Percentiles rank a stretch among this genome's conserved stretches.
These are phyloP conservation scores for Cairneyella variabilis DNA, from an alignment of 495 filamentous ascomycete genomes.

Conservation along the genomic window DNA sequence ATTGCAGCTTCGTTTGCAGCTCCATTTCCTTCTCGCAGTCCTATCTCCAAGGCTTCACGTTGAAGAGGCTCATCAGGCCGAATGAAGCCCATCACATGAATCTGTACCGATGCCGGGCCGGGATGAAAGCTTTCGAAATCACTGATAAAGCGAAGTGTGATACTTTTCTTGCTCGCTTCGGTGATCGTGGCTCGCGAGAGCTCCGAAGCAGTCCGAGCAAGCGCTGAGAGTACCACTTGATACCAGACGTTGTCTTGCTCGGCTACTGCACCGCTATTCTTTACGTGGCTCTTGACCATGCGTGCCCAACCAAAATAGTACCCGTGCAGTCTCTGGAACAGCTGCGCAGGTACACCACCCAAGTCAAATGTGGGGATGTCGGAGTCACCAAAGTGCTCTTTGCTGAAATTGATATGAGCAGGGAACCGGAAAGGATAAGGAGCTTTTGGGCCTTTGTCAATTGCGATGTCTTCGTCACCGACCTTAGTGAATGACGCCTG, in stretches of 20 bases:
- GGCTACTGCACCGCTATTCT: slow-evolving; percentile 21
- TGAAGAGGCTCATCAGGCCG: slow-evolving; percentile 27
- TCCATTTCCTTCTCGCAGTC: slow-evolving; percentile 31
- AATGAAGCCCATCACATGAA: slow-evolving; percentile 55
- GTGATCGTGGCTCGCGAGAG: slow-evolving; percentile 35
- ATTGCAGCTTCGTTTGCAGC: slow-evolving; percentile 35
- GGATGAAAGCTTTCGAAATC: slow-evolving; percentile 40
- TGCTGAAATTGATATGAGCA: slow-evolving; percentile 36
- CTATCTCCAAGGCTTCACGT: slow-evolving; percentile 17
- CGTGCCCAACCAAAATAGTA: slow-evolving; percentile 63
- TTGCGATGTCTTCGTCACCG: slow-evolving; percentile 23
- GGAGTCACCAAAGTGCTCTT: slow-evolving; percentile 29
- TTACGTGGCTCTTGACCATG: slow-evolving; percentile 19
- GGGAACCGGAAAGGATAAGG: slow-evolving; percentile 57
- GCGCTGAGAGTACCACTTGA: slow-evolving; percentile 49
- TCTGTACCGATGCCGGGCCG: slow-evolving; percentile 36
- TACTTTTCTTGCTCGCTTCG: slow-evolving; percentile 29
- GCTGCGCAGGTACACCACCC: slow-evolving; percentile 37
- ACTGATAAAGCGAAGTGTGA: slow-evolving; percentile 41
- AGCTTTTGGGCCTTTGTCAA: slow-evolving; percentile 47
- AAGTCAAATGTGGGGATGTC: slow-evolving; percentile 39
- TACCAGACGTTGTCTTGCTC: slow-evolving; percentile 38
- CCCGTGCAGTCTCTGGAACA: slow-evolving; percentile 48
- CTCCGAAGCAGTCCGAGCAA: slow-evolving; percentile 32
- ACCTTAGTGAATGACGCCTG: slow-evolving; percentile 18